phyloP scores from a whole-genome alignment of 768 basidiomycete species.

The Coprinopsis marcescibilis region DNA sequence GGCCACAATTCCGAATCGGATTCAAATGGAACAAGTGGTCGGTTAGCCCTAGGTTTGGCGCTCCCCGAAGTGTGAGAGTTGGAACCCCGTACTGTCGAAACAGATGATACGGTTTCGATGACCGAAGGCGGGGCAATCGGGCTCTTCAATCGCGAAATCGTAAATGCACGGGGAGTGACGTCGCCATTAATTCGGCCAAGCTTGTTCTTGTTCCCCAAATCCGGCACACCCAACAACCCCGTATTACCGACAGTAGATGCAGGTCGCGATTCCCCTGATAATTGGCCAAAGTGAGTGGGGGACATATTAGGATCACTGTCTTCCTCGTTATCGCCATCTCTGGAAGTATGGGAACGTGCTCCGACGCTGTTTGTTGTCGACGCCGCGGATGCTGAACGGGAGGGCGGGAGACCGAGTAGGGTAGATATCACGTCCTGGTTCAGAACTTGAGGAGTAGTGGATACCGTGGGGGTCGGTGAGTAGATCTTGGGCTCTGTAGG shows the following conservation, averaged over 20 bases:
- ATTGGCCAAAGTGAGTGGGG: background rate
- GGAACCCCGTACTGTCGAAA: conserved; percentile 6
- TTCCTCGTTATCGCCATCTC: conserved; percentile 58
- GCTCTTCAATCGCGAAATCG: conserved; percentile 13
- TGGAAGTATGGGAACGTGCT: conserved; percentile 36
- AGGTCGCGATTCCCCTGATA: conserved; percentile 19
- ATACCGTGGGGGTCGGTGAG: conserved; percentile 27
- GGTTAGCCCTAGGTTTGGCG: conserved; percentile 22
- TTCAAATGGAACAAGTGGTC: conserved; percentile 54
- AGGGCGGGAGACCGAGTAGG: conserved; percentile 51
- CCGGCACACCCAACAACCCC: conserved; percentile 12
- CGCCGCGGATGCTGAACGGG: conserved; percentile 36
- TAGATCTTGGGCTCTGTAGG: background rate
- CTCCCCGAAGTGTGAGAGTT: background rate
- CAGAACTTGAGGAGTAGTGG: conserved; percentile 56
- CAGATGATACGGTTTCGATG: conserved; percentile 16
- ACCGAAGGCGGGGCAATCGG: conserved; percentile 11
- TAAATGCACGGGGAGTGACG: conserved; percentile 46
- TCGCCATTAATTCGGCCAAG: conserved; percentile 39
- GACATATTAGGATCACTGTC: conserved; percentile 34
- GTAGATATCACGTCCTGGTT: conserved; percentile 65
- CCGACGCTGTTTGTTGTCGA: conserved; percentile 24
- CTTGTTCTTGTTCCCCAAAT: conserved; percentile 5
- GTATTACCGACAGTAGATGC: conserved; percentile 26
- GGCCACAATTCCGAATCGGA: conserved; percentile 69